Conservation (phyloP, 176 grass and related monocot species). For the Oryza coarctata region DNA sequence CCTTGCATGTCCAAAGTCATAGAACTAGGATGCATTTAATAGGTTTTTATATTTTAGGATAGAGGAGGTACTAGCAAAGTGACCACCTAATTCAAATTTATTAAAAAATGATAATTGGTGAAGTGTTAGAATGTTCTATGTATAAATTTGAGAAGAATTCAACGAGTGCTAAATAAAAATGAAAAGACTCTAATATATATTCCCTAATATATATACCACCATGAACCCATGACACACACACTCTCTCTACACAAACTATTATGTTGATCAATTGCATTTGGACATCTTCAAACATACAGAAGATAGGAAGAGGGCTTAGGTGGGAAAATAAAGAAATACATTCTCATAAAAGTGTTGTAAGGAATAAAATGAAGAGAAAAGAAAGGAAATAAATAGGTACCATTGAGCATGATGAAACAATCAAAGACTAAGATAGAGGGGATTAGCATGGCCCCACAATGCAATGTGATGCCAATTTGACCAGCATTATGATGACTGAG, state of each 20-base stretch:
- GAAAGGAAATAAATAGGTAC: no score
- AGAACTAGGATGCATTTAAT: no score
- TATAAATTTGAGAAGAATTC: neutral
- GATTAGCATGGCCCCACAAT: neutral
- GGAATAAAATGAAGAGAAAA: no score
- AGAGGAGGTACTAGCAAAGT: neutral
- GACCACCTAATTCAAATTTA: neutral
- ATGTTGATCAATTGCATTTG: neutral
- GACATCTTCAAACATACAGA: constrained; percentile 27
- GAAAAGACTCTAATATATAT: neutral
- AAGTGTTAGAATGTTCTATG: neutral
- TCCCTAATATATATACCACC: neutral
- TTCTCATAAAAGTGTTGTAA: neutral
- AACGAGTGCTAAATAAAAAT: neutral
- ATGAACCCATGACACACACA: neutral
- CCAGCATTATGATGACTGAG: neutral
- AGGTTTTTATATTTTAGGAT: no score
- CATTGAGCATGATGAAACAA: neutral
- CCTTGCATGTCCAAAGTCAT: no score
- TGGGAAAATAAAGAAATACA: neutral
- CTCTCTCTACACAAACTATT: neutral
- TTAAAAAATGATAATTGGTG: neutral
- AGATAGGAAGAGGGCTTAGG: neutral
- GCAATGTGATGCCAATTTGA: neutral
- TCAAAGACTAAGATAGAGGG: neutral